Base-by-base conservation (phyloP, 306 rosid genomes). In the Prunus campanulata region DNA sequence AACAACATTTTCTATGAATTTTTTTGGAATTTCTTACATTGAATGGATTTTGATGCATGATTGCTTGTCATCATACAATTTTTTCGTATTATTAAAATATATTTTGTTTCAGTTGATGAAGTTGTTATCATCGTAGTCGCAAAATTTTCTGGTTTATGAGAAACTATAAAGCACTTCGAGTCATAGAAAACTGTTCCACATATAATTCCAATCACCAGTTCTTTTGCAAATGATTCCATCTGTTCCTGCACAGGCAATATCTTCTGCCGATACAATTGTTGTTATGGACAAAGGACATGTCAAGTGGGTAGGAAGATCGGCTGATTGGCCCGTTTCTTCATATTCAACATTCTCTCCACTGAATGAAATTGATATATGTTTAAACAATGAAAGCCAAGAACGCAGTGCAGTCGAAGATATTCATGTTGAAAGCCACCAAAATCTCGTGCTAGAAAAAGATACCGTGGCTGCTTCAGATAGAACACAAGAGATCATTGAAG, bases 281-380 rank as follows among this genome's bases (percentile, higher is more conserved):
- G 83, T 89, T 51, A 85, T 94, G 94, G 97, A 92, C 54, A 94
- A 90, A 76, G 98, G 98, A 70, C 82, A 60, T 19, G 76, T 94
- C 48, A 94, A 89, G 83, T 94, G 97, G 97, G 83, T 86, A 69
- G 97, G 98, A 77, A 83, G 79, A 72, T 80, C 91, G 27, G 74
- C 81, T 52, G 83, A 85, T 73, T 84, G 89, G 75, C 78, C 87
- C 27, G 71, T 70, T 67, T 90, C 95, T 44, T 91, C 86, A 29
- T 90, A 84, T 88, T 76, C 80, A 62, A 77, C 74, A 60, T 82
- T 86, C 81, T 86, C 97, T 84, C 90, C 84, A n/a, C 71, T 73
- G 83, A 91, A 91, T 81, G 97, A 94, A 86, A 78, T 92, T 69
- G 98, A 92, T 83, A 68, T 85, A 27, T 22, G 74, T 61, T 11